Conservation (phyloP, 2,329 filamentous ascomycete species). For the Aspergillus udagawae region DNA sequence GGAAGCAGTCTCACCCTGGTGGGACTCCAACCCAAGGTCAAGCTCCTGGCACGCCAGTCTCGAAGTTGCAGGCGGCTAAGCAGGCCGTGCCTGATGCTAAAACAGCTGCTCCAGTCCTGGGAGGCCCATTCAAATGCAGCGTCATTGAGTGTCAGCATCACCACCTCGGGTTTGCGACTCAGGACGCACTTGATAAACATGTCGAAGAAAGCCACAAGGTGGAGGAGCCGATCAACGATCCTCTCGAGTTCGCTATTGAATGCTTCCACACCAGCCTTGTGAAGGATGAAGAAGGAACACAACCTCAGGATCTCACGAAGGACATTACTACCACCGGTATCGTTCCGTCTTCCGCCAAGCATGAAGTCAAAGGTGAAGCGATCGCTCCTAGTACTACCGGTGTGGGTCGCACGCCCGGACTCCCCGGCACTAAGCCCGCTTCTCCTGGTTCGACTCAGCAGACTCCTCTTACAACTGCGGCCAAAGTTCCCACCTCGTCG, state of each 20-base stretch:
- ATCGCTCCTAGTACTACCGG: slow-evolving; percentile 26
- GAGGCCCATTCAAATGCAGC: slow-evolving; percentile 51
- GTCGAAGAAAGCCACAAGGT: slow-evolving; percentile 50
- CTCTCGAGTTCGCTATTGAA: slow-evolving; percentile 54
- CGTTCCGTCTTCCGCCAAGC: slow-evolving; percentile 23
- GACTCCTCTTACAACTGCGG: slow-evolving; percentile 25
- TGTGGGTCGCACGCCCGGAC: slow-evolving; percentile 30
- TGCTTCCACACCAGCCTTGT: slow-evolving; percentile 50
- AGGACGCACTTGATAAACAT: slow-evolving; percentile 54
- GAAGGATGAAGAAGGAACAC: slow-evolving; percentile 38
- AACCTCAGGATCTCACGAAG: slow-evolving; percentile 18
- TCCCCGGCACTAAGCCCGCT: slow-evolving; percentile 28
- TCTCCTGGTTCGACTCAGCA: slow-evolving; percentile 34
- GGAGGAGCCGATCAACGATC: slow-evolving; percentile 49
- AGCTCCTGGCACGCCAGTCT: slow-evolving; percentile 20
- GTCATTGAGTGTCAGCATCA: slow-evolving; percentile 51
- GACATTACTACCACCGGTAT: slow-evolving; percentile 8
- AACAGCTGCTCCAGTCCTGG: slow-evolving; percentile 34
- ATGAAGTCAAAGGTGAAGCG: slow-evolving; percentile 22
- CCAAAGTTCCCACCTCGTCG: slow-evolving; percentile 19
- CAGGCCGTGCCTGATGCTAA: slow-evolving; percentile 40
- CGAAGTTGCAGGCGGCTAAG: slow-evolving; percentile 28
- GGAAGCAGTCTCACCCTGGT: slow-evolving; percentile 48
- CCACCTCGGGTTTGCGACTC: slow-evolving; percentile 52
- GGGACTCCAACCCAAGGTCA: slow-evolving; percentile 23